Percentiles rank a stretch among this genome's conserved stretches.
These are phyloP conservation scores for Sporothrix humicola DNA, from an alignment of 2,329 filamentous ascomycete genomes.

Conservation along the genomic window DNA sequence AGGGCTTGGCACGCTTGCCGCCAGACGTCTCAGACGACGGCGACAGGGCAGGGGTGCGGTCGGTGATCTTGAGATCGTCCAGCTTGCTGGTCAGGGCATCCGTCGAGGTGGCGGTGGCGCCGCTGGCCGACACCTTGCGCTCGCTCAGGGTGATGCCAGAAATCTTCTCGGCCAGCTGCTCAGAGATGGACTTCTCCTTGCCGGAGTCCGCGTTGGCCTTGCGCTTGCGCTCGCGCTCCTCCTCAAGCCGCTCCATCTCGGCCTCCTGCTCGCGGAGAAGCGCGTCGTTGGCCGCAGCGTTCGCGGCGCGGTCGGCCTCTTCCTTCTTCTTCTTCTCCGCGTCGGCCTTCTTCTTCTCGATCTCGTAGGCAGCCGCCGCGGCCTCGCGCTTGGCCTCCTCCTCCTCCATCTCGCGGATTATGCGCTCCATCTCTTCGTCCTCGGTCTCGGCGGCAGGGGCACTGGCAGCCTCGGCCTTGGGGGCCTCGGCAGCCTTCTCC, in stretches of 20 bases:
- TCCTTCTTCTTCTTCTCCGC: slow-evolving; percentile 34
- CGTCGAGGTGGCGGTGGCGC: slow-evolving; percentile 42
- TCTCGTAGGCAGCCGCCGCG: slow-evolving; percentile 35
- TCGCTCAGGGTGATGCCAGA: slow-evolving; percentile 48
- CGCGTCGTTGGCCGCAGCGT: slow-evolving; percentile 38
- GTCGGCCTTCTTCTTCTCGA: slow-evolving; percentile 36
- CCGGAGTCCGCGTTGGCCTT: slow-evolving; percentile 55
- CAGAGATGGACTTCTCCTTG: slow-evolving; percentile 56
- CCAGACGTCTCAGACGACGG: slow-evolving; percentile 49
- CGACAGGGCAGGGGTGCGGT: slow-evolving; percentile 41
- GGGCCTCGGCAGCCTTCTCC: slow-evolving; percentile 18
- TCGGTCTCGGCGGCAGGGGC: slow-evolving; percentile 49
- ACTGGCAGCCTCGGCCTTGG: slow-evolving; percentile 7
- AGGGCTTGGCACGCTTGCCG: slow-evolving; percentile 71
- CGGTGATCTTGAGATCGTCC: slow-evolving; percentile 55
- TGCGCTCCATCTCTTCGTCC: slow-evolving; percentile 46
- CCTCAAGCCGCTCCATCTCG: slow-evolving; percentile 74
- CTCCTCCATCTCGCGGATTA: slow-evolving; percentile 42
- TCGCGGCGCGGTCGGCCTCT: slow-evolving; percentile 35
- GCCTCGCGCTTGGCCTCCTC: slow-evolving; percentile 38
- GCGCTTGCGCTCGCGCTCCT: slow-evolving; percentile 68
- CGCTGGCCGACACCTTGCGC: slow-evolving; percentile 49
- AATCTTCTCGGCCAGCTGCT: slow-evolving; percentile 55
- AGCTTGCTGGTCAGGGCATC: slow-evolving; percentile 58
- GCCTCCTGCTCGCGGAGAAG: slow-evolving; percentile 75